Evolutionary conservation across 805 yeast genomes (phyloP).

Genomic region (Ogataea siamensis): DNA sequence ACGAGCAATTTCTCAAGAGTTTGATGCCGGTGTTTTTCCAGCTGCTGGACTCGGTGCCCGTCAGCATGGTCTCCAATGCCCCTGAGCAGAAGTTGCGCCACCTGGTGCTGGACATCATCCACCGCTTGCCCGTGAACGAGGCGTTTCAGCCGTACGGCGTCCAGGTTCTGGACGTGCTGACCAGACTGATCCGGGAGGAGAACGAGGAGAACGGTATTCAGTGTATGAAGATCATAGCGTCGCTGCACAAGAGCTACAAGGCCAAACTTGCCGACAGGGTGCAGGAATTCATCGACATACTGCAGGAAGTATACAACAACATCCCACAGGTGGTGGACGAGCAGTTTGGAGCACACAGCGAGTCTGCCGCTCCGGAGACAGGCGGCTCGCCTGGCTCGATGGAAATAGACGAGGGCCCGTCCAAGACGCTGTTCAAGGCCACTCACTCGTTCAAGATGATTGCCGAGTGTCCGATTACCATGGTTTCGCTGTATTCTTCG

Average conservation of each 20-base stretch:
- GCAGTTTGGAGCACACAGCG: slow-evolving; percentile 46
- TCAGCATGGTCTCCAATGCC: slow-evolving; percentile 64
- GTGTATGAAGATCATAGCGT: slow-evolving; percentile 83
- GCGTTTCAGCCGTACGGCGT: slow-evolving; percentile 69
- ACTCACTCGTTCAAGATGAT: slow-evolving; percentile 84
- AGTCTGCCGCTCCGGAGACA: slow-evolving; percentile 5
- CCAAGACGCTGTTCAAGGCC: slow-evolving; percentile 60
- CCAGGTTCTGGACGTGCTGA: slow-evolving; percentile 57
- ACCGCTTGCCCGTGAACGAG: slow-evolving; percentile 80
- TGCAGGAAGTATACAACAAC: slow-evolving; percentile 73
- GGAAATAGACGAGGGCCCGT: slow-evolving; percentile 39
- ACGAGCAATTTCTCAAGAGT: slow-evolving; percentile 68
- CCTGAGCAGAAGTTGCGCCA: slow-evolving; percentile 78
- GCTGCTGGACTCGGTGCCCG: slow-evolving; percentile 64
- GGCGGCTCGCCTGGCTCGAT: slow-evolving; percentile 38
- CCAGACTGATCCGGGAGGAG: slow-evolving; percentile 62
- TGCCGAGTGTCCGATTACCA: slow-evolving; percentile 95
- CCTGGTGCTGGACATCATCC: slow-evolving; percentile 72
- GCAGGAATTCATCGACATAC: slow-evolving; percentile 71
- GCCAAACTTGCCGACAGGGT: slow-evolving; percentile 64
- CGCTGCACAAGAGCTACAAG: slow-evolving; percentile 83
- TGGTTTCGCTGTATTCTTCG: slow-evolving; percentile 88
- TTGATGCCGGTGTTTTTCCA: slow-evolving; percentile 68
- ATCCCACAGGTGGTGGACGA: slow-evolving; percentile 73
- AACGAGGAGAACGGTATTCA: slow-evolving; percentile 95